phyloP scores from a whole-genome alignment of 1,284 basidiomycete species.

The Sanghuangporus weigelae region DNA sequence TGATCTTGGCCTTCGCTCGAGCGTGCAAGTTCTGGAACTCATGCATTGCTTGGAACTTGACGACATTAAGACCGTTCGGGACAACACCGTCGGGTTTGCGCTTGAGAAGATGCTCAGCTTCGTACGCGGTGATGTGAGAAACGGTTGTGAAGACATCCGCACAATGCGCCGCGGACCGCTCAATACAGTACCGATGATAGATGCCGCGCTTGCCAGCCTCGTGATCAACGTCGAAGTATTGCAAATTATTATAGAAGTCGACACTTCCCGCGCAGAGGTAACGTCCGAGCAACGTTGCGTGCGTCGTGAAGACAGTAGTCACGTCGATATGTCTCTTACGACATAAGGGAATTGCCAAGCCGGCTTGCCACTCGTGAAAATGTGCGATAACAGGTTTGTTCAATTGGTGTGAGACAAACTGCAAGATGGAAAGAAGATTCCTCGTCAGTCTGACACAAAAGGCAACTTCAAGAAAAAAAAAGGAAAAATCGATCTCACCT shows the following conservation, averaged over 20 bases:
- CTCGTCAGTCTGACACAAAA: conserved; percentile 12
- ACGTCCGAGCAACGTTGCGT: conserved; percentile 96
- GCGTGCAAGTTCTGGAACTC: conserved; percentile 97
- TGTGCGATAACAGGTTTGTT: conserved; percentile 89
- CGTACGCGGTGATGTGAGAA: conserved; percentile 96
- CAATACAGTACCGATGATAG: conserved; percentile 90
- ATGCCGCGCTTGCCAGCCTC: conserved; percentile 98
- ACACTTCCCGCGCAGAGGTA: conserved; percentile 97
- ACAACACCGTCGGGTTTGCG: conserved; percentile 98
- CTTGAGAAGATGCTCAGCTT: conserved; percentile 93
- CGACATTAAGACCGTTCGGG: conserved; percentile 95
- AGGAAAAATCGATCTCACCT: conserved; percentile 49
- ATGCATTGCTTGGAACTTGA: conserved; percentile 94
- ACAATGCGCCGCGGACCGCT: conserved; percentile 90
- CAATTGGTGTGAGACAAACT: conserved; percentile 80
- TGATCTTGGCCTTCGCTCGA: conserved; percentile 91
- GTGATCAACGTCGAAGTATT: conserved; percentile 99
- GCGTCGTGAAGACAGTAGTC: conserved; percentile 96
- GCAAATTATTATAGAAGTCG: conserved; percentile 99
- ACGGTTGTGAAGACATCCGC: conserved; percentile 99
- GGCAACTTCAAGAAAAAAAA: conserved; percentile 1
- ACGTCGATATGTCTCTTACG: conserved; percentile 96
- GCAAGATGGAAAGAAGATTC: conserved; percentile 3
- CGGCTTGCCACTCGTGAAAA: conserved; percentile 99
- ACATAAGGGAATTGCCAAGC: conserved; percentile 93